Evolutionary conservation across 2,329 filamentous ascomycete genomes (phyloP), one percentile per base, ranked within the genome.

Genomic region (Monilinia laxa): DNA sequence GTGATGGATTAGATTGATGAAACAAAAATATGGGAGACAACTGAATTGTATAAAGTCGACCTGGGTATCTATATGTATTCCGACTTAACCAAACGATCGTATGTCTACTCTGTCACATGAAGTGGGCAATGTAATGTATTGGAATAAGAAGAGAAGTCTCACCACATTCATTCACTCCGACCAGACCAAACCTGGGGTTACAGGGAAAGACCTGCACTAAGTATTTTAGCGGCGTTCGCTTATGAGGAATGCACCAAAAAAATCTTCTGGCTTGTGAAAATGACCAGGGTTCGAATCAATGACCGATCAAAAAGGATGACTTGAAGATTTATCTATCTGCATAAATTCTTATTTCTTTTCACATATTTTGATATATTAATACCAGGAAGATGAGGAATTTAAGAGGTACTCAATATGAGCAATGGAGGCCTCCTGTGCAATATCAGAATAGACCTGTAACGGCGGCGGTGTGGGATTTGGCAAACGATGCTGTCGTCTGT

Each of bases 391-490:
- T 98, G 94, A 90, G 92, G 77, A 98, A 97, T 79, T 84, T 98
- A 73, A 89, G 87, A 79, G 93, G 89, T 77, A 87, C 93, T 74
- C 87, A 85, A 76, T 88, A 91, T 77, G 84, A 85, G 73, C 82
- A 86, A 76, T 88, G 88, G 80, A 84, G 81, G 72, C 81, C 87
- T 70, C 82, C 84, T 63, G 78, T 83, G 70, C 82, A 85, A 68
- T 73, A 75, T 55, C 64, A 71, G 23, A 72, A 69, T 51, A 80
- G 88, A 67, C 82, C 84, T 70, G 82, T 95, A 74, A 90, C 91
- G 64, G 89, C 92, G 40, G 87, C 89, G 66, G 90, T 92, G 75
- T 98, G 94, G 94, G 93, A 98, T 80, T 84, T 89, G 59, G 84
- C 87, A 68, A 87, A 85, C 70, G 90, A 95, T 78, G 87, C 91